phyloP scores from a whole-genome alignment of 805 yeast genomes.

The Barnettozyma sp. region DNA sequence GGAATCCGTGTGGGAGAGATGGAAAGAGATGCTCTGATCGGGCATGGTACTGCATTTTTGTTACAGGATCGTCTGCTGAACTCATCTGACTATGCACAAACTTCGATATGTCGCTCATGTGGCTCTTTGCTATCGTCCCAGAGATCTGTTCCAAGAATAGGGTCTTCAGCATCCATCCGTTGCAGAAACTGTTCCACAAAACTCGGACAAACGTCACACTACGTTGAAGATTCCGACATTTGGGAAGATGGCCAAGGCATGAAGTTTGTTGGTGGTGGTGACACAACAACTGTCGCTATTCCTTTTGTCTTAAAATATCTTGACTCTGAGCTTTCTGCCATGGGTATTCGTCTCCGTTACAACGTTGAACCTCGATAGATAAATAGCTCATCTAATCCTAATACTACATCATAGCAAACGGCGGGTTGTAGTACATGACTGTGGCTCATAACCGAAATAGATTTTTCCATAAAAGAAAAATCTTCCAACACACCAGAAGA shows the following conservation, averaged over 20 bases:
- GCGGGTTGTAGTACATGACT: too few species aligned
- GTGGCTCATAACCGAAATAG: too few species aligned
- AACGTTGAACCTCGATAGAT: constrained; percentile 65
- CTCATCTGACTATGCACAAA: constrained; percentile 92
- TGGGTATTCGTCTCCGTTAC: constrained; percentile 93
- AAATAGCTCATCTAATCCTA: too few species aligned
- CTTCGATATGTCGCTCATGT: constrained; percentile 84
- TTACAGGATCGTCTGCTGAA: constrained; percentile 91
- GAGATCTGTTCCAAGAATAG: constrained; percentile 84
- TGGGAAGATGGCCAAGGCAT: constrained; percentile 99
- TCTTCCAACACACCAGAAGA: too few species aligned
- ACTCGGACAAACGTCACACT: constrained; percentile 48
- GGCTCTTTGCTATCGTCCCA: constrained; percentile 90
- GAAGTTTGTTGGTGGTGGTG: constrained; percentile 83
- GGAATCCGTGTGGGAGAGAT: constrained; percentile 99
- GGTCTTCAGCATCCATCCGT: constrained; percentile 66
- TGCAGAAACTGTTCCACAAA: constrained; percentile 88
- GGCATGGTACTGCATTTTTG: constrained; percentile 94
- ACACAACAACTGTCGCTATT: constrained; percentile 93
- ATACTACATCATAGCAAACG: background rate
- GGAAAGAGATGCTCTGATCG: constrained; percentile 99
- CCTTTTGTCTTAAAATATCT: constrained; percentile 94
- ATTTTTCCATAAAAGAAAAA: too few species aligned
- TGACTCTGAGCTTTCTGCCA: constrained; percentile 92
- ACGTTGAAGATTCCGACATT: constrained; percentile 60